phyloP scores from a whole-genome alignment of 176 grass and related monocot genomes.

The Oryza punctata region DNA sequence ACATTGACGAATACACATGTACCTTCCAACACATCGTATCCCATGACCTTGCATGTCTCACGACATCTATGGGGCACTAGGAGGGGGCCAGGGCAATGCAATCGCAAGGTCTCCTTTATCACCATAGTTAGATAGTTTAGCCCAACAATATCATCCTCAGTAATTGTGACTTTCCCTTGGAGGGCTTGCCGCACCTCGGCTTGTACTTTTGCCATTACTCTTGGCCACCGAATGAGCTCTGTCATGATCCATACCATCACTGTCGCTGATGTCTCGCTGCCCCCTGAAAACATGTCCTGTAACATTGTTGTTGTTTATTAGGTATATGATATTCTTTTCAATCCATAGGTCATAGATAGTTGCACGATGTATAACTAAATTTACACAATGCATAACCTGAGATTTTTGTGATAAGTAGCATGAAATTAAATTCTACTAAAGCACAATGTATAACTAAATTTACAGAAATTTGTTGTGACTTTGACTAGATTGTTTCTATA shows the following conservation, averaged over 20 bases:
- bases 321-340: background rate
- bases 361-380: background rate
- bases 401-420: too few species aligned
- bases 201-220: constrained; percentile 26
- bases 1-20: background rate
- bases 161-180: constrained; percentile 23
- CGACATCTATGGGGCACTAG: background rate
- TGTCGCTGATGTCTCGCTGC: constrained; percentile 30
- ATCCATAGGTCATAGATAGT: background rate
- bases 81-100: background rate
- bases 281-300: constrained; percentile 37
- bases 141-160: constrained; percentile 3
- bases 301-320: background rate
- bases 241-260: constrained; percentile 37
- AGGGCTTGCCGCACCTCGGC: constrained; percentile 38
- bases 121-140: constrained; percentile 21
- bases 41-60: background rate
- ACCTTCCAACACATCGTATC: background rate
- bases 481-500: too few species aligned
- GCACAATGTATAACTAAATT: too few species aligned
- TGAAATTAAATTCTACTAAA: background rate
- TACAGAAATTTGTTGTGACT: too few species aligned
- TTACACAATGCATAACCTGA: too few species aligned
- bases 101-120: background rate
- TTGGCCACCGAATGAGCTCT: constrained; percentile 36